Percentiles rank a stretch among this genome's conserved stretches.
Conservation (phyloP, 176 grass and related monocot genomes). For the Oryza meyeriana region DNA sequence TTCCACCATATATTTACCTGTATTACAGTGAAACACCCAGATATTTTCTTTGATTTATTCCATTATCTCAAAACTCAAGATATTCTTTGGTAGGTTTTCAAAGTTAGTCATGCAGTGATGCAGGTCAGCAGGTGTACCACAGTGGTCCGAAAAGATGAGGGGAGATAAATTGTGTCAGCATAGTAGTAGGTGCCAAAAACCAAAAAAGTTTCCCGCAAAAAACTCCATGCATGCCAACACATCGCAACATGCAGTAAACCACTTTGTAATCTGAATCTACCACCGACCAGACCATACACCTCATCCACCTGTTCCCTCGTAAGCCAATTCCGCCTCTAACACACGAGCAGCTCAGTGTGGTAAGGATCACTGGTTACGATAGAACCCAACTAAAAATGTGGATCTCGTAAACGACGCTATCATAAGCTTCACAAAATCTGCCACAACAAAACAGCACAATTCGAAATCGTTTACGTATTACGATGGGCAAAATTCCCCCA, state of each 20-base stretch:
- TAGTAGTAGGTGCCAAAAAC: no score
- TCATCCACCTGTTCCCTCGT: not conserved
- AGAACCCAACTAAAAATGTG: not conserved
- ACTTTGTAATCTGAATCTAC: not conserved
- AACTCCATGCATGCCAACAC: not conserved
- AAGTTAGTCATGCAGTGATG: not conserved
- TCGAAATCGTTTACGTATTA: not conserved
- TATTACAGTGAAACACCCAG: not conserved
- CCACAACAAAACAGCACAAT: not conserved
- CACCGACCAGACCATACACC: not conserved
- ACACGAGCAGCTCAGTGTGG: not conserved
- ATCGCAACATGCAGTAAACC: not conserved
- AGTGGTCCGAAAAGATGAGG: not conserved
- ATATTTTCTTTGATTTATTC: no score
- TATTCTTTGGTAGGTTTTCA: no score
- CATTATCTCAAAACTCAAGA: no score
- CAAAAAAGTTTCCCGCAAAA: not conserved
- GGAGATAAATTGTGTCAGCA: not conserved
- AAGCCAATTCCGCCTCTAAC: not conserved
- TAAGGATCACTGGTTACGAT: no score
- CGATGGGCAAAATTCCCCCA: not conserved
- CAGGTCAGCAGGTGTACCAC: slow-evolving; percentile 10
- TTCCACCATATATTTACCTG: no score
- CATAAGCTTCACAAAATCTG: not conserved
- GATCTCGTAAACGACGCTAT: not conserved